These are phyloP conservation scores for Apostasia shenzhenica DNA, from an alignment of 106 monocot species.

Conservation along the genomic window DNA sequence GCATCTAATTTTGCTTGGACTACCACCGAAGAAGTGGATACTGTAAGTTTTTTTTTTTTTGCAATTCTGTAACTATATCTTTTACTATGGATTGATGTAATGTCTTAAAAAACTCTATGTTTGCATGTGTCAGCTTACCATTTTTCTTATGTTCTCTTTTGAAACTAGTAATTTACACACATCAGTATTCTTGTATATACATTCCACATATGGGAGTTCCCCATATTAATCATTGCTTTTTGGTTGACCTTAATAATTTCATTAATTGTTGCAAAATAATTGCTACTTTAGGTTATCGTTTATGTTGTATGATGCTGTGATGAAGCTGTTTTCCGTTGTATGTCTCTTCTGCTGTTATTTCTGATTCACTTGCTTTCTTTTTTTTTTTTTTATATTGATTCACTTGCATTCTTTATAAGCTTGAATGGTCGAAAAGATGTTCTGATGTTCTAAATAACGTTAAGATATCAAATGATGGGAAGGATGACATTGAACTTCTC, in stretches of 20 bases:
- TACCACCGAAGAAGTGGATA: constrained; percentile 64
- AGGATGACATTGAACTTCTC: constrained; percentile 53
- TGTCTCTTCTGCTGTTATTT: neutral
- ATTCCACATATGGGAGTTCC: no score
- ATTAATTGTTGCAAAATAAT: neutral
- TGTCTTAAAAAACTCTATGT: no score
- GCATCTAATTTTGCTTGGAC: constrained; percentile 76
- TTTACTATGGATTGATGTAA: neutral
- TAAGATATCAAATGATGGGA: constrained; percentile 48
- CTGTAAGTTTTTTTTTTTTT: constrained; percentile 37
- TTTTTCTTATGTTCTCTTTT: no score
- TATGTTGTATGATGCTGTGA: neutral
- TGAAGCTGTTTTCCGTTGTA: neutral
- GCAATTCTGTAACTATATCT: neutral
- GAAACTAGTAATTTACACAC: no score
- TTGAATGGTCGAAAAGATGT: constrained; percentile 74
- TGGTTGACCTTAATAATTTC: no score
- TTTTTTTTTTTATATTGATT: neutral
- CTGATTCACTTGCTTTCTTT: neutral
- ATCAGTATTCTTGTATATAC: no score
- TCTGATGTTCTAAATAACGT: constrained; percentile 49
- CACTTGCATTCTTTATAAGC: constrained; percentile 29
- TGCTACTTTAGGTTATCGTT: neutral
- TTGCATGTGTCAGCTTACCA: no score
- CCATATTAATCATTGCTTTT: no score